phyloP scores from a whole-genome alignment of 2,329 filamentous ascomycete species.

The Meredithiella fracta region DNA sequence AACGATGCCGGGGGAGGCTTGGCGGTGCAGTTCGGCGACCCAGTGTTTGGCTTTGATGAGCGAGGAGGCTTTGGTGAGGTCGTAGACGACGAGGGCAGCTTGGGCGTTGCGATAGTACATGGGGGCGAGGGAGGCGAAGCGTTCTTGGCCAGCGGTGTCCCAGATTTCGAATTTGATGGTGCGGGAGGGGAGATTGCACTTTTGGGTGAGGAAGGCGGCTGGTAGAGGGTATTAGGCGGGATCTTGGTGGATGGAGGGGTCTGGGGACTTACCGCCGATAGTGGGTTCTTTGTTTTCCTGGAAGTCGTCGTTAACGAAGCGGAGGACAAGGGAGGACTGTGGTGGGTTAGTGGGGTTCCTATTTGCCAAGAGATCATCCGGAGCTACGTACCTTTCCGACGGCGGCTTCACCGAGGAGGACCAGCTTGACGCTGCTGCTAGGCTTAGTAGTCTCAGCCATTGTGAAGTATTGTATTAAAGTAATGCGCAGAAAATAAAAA shows the following conservation, averaged over 20 bases:
- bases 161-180: constrained; percentile 94
- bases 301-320: constrained; percentile 99
- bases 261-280: constrained; percentile 61
- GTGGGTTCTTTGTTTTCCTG: constrained; percentile 99
- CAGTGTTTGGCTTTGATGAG: constrained; percentile 96
- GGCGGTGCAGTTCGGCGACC: constrained; percentile 92
- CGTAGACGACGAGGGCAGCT: constrained; percentile 93
- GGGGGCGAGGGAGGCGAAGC: constrained; percentile 86
- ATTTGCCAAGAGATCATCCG: too few relatives aligned
- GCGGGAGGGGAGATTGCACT: constrained; percentile 85
- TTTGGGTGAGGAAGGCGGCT: constrained; percentile 97
- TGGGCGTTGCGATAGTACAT: constrained; percentile 99
- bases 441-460: constrained; percentile 54
- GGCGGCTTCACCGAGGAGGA: constrained; percentile 89
- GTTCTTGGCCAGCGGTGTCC: constrained; percentile 96
- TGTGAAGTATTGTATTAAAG: constrained; percentile 5
- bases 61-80: constrained; percentile 90
- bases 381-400: constrained; percentile 67
- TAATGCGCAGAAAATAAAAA: constrained; percentile 13
- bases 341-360: neutral
- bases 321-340: constrained; percentile 87
- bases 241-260: constrained; percentile 6
- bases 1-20: constrained; percentile 89
- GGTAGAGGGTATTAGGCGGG: constrained; percentile 2
- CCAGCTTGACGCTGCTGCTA: constrained; percentile 98